Evolutionary conservation across 306 rosid species (phyloP).

Genomic region (Arachis stenosperma): DNA sequence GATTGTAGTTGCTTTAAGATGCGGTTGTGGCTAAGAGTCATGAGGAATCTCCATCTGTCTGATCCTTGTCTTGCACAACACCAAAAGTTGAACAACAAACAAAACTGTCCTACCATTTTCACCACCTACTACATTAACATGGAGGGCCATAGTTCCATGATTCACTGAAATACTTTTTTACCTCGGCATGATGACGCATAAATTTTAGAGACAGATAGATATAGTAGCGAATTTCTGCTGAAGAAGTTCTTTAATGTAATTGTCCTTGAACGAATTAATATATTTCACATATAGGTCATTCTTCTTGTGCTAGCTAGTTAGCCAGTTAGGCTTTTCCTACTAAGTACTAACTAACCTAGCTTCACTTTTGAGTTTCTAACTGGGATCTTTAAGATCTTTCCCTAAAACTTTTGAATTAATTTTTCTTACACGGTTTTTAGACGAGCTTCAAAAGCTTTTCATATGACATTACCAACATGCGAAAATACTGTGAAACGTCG

Average conservation of each 20-base stretch:
- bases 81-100: background rate
- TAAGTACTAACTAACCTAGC: background rate
- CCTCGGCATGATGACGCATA: background rate
- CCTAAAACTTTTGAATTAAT: too few species aligned
- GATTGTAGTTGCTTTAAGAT: background rate
- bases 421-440: too few species aligned
- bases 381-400: background rate
- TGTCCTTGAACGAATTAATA: background rate
- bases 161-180: background rate
- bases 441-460: too few species aligned
- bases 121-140: background rate
- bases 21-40: background rate
- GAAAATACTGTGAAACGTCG: too few species aligned
- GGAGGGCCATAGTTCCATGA: background rate
- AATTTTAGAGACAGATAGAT: background rate
- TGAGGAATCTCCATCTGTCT: background rate
- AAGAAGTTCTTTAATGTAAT: background rate
- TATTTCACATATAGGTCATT: background rate
- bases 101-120: background rate
- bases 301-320: background rate
- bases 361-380: background rate
- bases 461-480: too few species aligned
- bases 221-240: background rate
- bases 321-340: too few species aligned
- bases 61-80: background rate